Percentiles rank a stretch among this genome's conserved stretches.
phyloP scores from a whole-genome alignment of 2,329 filamentous ascomycete genomes.

The Aspergillus sp. region DNA sequence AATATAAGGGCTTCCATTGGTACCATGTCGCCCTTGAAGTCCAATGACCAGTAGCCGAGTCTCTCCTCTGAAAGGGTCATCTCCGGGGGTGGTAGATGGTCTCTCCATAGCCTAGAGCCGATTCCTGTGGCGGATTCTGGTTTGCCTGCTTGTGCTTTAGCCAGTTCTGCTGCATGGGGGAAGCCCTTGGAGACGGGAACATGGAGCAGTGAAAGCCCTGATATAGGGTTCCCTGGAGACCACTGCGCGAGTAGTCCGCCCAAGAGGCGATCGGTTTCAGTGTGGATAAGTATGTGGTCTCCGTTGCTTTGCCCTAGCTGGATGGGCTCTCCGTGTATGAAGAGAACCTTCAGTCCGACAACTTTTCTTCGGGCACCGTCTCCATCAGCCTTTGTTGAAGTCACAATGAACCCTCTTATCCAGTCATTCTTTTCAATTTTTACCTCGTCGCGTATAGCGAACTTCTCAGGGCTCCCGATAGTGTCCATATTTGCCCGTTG shows the following conservation, averaged over 20 bases:
- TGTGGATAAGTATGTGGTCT: neutral
- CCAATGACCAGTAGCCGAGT: neutral
- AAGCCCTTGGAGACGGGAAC: neutral
- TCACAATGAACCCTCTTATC: neutral
- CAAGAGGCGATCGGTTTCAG: neutral
- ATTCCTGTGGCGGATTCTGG: neutral
- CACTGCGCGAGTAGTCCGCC: neutral
- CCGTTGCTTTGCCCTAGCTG: neutral
- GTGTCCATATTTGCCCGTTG: neutral
- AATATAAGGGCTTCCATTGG: neutral
- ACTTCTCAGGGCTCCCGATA: neutral
- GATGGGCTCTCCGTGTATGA: neutral
- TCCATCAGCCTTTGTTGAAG: neutral
- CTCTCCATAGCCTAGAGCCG: neutral
- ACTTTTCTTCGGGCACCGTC: neutral
- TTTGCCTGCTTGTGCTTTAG: neutral
- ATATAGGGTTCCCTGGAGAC: neutral
- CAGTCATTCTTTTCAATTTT: neutral
- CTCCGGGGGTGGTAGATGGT: neutral
- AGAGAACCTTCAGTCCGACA: neutral
- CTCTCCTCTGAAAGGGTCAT: neutral
- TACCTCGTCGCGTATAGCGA: neutral
- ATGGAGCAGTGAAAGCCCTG: neutral
- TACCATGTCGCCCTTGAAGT: neutral
- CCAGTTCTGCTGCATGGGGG: neutral